phyloP scores from a whole-genome alignment of 441 rosid genomes.

The Hypseocharis bilobata region DNA sequence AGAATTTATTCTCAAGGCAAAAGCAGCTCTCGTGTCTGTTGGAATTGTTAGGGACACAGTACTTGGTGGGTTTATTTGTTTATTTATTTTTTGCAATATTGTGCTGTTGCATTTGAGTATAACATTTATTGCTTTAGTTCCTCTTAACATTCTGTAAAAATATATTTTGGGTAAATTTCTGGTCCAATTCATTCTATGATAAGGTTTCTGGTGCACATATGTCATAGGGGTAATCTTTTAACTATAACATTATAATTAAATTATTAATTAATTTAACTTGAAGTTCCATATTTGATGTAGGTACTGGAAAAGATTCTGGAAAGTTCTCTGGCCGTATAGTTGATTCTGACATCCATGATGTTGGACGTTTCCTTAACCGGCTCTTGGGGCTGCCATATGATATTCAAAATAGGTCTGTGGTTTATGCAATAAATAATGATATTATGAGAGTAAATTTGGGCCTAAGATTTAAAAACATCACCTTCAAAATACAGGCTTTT shows the following conservation, averaged over 20 bases:
- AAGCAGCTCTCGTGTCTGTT: conserved; percentile 93
- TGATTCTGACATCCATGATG: conserved; percentile 98
- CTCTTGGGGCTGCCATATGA: conserved; percentile 93
- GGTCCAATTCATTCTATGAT: neutral
- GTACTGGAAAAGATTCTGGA: conserved; percentile 69
- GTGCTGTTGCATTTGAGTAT: neutral
- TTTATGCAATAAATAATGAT: conserved; percentile 18
- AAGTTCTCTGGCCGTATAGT: conserved; percentile 83
- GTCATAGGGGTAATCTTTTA: conserved; percentile 2
- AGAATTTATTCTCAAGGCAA: conserved; percentile 76
- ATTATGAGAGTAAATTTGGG: conserved; percentile 8
- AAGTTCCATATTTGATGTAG: conserved; percentile 32
- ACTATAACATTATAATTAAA: neutral
- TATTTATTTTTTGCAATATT: conserved; percentile 5
- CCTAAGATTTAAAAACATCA: conserved; percentile 20
- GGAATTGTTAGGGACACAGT: conserved; percentile 93
- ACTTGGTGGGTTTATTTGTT: conserved; percentile 39
- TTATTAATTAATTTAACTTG: neutral
- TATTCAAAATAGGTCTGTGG: conserved; percentile 70
- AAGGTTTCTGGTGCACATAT: conserved; percentile 8
- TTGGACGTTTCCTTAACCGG: conserved; percentile 91
- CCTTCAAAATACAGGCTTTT: conserved; percentile 53
- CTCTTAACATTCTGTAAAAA: neutral
- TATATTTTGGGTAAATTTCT: neutral
- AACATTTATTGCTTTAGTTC: neutral